Conservation (phyloP, 2,329 filamentous ascomycete genomes). For the Fusarium sp. region DNA sequence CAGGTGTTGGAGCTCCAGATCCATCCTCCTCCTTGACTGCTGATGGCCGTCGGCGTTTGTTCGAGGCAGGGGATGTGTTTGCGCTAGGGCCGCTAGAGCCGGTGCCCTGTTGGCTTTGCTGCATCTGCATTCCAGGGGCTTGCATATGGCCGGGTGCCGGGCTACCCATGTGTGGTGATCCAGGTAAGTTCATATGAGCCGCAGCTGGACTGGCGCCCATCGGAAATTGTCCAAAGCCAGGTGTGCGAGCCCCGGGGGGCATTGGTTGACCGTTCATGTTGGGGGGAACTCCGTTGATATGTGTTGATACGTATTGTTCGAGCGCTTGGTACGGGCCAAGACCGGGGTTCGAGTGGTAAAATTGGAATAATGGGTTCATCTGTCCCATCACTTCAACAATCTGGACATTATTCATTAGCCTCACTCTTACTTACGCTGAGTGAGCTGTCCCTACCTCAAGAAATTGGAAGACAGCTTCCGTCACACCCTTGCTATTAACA, state of each 20-base stretch:
- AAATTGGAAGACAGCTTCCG: conserved; percentile 70
- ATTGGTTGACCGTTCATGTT: conserved; percentile 62
- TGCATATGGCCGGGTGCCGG: conserved; percentile 72
- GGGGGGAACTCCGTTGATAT: conserved; percentile 55
- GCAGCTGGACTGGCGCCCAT: conserved; percentile 70
- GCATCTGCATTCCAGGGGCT: conserved; percentile 73
- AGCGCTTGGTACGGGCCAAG: conserved; percentile 69
- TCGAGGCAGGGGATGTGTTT: conserved; percentile 72
- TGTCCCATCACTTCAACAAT: conserved; percentile 74
- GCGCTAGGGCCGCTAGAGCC: conserved; percentile 74
- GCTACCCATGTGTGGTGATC: conserved; percentile 70
- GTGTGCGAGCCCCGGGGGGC: conserved; percentile 62
- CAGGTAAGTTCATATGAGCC: conserved; percentile 69
- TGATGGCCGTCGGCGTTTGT: conserved; percentile 68
- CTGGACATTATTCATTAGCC: conserved; percentile 51
- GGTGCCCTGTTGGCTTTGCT: conserved; percentile 75
- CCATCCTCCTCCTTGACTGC: conserved; percentile 68
- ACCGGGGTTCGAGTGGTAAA: conserved; percentile 64
- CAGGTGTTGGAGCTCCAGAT: conserved; percentile 61
- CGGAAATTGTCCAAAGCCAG: conserved; percentile 66
- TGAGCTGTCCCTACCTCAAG: conserved; percentile 64
- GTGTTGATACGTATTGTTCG: conserved; percentile 66
- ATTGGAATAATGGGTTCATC: conserved; percentile 72
- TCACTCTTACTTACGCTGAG: conserved; percentile 32
- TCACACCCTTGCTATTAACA: conserved; percentile 70